These are phyloP conservation scores for Neurospora sp. DNA, from an alignment of 495 filamentous ascomycete species.

Conservation along the genomic window DNA sequence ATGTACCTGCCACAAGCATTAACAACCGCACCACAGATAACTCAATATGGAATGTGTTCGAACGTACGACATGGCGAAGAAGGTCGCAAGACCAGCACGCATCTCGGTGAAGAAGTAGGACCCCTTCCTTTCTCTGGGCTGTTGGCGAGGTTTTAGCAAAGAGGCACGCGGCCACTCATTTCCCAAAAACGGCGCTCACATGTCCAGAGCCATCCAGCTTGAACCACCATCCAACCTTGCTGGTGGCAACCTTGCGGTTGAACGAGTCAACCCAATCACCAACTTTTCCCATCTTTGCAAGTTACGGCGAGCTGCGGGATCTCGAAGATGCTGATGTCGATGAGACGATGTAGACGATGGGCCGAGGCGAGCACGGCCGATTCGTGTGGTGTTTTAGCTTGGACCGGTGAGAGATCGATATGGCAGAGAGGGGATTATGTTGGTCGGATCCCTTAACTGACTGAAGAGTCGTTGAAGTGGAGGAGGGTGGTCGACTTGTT, in stretches of 20 bases:
- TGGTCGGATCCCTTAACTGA: background rate
- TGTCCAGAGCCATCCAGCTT: conserved; percentile 64
- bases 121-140: conserved; percentile 60
- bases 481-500: background rate
- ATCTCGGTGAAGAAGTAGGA: conserved; percentile 72
- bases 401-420: background rate
- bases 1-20: conserved; percentile 37
- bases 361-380: background rate
- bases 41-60: conserved; percentile 9
- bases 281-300: conserved; percentile 17
- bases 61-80: conserved; percentile 72
- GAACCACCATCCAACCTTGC: conserved; percentile 62
- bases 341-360: background rate
- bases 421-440: background rate
- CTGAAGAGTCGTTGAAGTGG: background rate
- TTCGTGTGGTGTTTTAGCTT: background rate
- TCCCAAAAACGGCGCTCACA: conserved; percentile 35
- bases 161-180: background rate
- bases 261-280: conserved; percentile 37
- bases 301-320: background rate
- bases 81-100: conserved; percentile 67
- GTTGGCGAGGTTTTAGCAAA: conserved; percentile 36
- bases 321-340: background rate
- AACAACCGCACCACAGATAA: background rate
- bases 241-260: conserved; percentile 46